Evolutionary conservation across 2,329 filamentous ascomycete genomes (phyloP), one percentile per base, ranked within the genome.

Genomic region (Sphaerulina vaccinii): DNA sequence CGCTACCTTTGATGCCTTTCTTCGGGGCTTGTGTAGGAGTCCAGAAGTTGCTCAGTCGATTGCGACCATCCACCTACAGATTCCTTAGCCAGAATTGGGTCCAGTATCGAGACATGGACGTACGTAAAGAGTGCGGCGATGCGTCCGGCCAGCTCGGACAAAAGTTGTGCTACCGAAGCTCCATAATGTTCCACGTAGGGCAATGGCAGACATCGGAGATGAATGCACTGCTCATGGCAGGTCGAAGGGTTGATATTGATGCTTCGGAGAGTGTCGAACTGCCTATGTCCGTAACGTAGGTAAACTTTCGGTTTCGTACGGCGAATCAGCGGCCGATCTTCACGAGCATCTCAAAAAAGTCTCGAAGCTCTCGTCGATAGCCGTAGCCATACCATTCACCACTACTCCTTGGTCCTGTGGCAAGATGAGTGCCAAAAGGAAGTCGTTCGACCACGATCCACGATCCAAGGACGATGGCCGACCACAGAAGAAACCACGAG

Each of bases 21-120:
- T 57, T 59, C 10, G 53, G 54, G 10, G 51, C 51, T 42, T 65
- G 59, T 5, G 85, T 88, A 2, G 90, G 89, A 22, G 85, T 78
- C 89, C 91, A 96, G 70, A 90, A 81, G 39, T 77, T 84, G 3
- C 89, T 92, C 8, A 92, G 70, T 57, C 85, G 77, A 63, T 73
- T 77, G 58, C 82, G 73, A 39, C 76, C 73, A 70, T 85, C 81
- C 58, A 68, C 69, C 79, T 84, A 51, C n/a, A 52, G 41, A 56
- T 3, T 16, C 24, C 45, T 48, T 48, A 48, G 45, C 45, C 45
- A 29, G 35, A 22, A 36, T 22, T 44, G 39, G 27, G 32, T 42
- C 37, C 23, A 29, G 37, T 32, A 22, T 19, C n/a, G 45, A 32
- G 6, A 19, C 16, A 22, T n/a, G 22, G 23, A 37, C 57, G 43